A percentile compares a stretch with the other conserved stretches of the same genome.
These are phyloP conservation scores for Kandelia obovata DNA, from an alignment of 345 rosid species.

Conservation along the genomic window DNA sequence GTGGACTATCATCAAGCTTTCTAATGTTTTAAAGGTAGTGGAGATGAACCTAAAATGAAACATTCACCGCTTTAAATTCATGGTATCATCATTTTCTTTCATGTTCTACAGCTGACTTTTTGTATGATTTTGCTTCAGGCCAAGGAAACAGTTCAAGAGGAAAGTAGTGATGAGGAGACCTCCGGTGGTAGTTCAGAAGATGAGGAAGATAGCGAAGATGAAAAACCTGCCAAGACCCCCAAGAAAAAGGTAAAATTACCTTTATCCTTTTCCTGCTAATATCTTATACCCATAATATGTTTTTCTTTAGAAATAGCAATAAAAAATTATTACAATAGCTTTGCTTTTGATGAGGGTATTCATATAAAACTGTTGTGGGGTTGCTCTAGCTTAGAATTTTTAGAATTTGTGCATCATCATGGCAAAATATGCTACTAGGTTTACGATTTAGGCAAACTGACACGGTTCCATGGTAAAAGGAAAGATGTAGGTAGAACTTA, in stretches of 20 bases:
- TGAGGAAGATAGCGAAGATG: slow-evolving; percentile 52
- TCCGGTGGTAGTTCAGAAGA: slow-evolving; percentile 24
- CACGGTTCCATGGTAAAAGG: too few relatives aligned
- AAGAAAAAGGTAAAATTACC: slow-evolving; percentile 39
- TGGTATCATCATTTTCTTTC: too few relatives aligned
- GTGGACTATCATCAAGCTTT: too few relatives aligned
- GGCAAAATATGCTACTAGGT: too few relatives aligned
- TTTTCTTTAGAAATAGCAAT: neutral
- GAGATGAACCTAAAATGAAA: slow-evolving; percentile 44
- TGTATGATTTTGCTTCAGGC: slow-evolving; percentile 14
- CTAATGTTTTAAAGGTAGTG: slow-evolving; percentile 18
- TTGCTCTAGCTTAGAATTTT: too few relatives aligned
- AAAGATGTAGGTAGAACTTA: too few relatives aligned
- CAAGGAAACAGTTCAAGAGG: slow-evolving; percentile 33
- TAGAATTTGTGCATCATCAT: too few relatives aligned
- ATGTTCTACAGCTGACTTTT: neutral
- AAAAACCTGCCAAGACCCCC: slow-evolving; percentile 40
- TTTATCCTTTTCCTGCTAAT: neutral
- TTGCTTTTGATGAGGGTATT: too few relatives aligned
- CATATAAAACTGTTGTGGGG: too few relatives aligned
- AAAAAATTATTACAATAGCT: too few relatives aligned
- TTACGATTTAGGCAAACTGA: too few relatives aligned
- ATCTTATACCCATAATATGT: too few relatives aligned
- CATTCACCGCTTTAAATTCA: neutral
- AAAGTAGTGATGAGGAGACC: slow-evolving; percentile 52